Evolutionary conservation across 768 basidiomycete species (phyloP).

Genomic region (Xerocomus brunneocitrinus): DNA sequence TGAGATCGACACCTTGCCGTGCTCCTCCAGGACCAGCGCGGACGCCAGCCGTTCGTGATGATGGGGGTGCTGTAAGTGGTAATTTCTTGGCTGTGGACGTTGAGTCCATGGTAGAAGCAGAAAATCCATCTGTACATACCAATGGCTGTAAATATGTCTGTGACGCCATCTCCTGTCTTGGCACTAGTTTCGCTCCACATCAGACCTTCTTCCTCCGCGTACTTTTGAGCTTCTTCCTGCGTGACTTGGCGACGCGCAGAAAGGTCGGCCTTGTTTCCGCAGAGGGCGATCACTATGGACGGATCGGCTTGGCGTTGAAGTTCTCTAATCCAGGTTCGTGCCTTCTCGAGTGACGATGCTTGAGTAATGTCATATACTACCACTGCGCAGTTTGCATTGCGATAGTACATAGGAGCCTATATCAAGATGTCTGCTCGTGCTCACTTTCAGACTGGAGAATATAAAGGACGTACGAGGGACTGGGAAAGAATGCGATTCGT

Average conservation of each 20-base stretch:
- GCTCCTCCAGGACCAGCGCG: constrained; percentile 47
- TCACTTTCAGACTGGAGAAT: neutral
- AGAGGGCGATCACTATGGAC: constrained; percentile 91
- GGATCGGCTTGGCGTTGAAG: constrained; percentile 97
- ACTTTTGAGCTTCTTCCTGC: constrained; percentile 87
- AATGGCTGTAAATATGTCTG: constrained; percentile 82
- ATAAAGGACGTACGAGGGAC: constrained; percentile 42
- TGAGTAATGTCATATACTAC: constrained; percentile 97
- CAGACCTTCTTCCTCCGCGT: constrained; percentile 86
- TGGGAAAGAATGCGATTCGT: constrained; percentile 10
- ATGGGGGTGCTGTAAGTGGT: constrained; percentile 72
- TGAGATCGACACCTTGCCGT: constrained; percentile 75
- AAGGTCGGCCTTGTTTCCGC: constrained; percentile 93
- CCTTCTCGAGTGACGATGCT: constrained; percentile 87
- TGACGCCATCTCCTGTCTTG: constrained; percentile 82
- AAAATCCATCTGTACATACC: constrained; percentile 44
- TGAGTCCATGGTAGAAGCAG: neutral
- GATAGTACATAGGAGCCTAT: constrained; percentile 94
- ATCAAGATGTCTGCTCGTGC: constrained; percentile 3
- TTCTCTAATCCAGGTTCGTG: constrained; percentile 93
- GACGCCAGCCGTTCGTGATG: constrained; percentile 52
- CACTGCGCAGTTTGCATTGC: constrained; percentile 90
- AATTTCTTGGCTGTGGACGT: constrained; percentile 70
- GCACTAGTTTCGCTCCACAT: constrained; percentile 93
- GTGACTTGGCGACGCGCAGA: constrained; percentile 79